A percentile compares a stretch with the other conserved stretches of the same genome.
These are phyloP conservation scores for Bipolaris victoriae DNA, from an alignment of 2,329 filamentous ascomycete species.

Conservation along the genomic window DNA sequence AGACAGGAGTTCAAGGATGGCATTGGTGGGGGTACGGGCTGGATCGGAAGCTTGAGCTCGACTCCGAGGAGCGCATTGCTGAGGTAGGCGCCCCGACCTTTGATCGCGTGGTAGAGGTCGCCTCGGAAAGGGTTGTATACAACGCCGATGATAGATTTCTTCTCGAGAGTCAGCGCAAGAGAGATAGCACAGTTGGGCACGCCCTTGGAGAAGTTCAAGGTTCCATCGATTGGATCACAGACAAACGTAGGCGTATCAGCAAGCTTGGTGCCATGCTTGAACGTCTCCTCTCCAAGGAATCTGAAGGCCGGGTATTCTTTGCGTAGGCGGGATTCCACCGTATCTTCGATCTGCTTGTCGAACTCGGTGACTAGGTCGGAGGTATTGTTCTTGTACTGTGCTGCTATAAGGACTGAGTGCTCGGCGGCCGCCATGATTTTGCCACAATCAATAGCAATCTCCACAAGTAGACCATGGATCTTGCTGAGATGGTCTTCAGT, in stretches of 20 bases:
- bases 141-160: constrained; percentile 44
- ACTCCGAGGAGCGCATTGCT: constrained; percentile 27
- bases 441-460: constrained; percentile 38
- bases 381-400: constrained; percentile 46
- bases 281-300: constrained; percentile 50
- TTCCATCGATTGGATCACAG: constrained; percentile 49
- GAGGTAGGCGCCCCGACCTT: constrained; percentile 40
- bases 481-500: constrained; percentile 16
- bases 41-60: constrained; percentile 37
- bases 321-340: constrained; percentile 54
- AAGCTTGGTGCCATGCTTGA: constrained; percentile 41
- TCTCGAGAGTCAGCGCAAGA: constrained; percentile 39
- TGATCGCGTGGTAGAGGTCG: constrained; percentile 46
- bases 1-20: constrained; percentile 41
- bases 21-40: constrained; percentile 36
- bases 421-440: constrained; percentile 45
- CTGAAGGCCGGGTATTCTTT: constrained; percentile 54
- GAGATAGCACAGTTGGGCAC: constrained; percentile 47
- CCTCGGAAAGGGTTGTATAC: constrained; percentile 46
- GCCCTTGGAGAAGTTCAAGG: constrained; percentile 49
- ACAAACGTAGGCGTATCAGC: constrained; percentile 43
- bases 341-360: constrained; percentile 60
- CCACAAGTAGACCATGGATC: constrained; percentile 29
- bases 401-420: constrained; percentile 27
- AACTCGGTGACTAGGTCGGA: constrained; percentile 63